Percentiles rank a stretch among this genome's conserved stretches.
Conservation (phyloP, 805 yeast genomes). For the Hanseniaspora singularis region DNA sequence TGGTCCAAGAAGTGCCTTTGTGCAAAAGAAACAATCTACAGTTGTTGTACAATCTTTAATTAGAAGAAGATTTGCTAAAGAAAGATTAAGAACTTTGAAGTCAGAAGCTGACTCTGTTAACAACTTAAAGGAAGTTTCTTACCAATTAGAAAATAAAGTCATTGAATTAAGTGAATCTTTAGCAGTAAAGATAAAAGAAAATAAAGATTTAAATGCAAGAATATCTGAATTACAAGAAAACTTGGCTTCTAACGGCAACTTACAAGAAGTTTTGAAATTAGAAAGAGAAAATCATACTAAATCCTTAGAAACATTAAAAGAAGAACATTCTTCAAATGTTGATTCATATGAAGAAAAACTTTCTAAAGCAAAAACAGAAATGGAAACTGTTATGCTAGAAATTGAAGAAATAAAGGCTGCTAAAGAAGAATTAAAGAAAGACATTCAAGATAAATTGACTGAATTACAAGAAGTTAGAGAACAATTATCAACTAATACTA, state of each 20-base stretch:
- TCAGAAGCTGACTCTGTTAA: conserved; percentile 87
- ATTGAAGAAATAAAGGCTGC: conserved; percentile 48
- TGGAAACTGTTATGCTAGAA: conserved; percentile 45
- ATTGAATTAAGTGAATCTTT: conserved; percentile 82
- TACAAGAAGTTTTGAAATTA: conserved; percentile 42
- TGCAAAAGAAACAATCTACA: conserved; percentile 40
- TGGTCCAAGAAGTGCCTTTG: conserved; percentile 44
- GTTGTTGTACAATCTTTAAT: conserved; percentile 63
- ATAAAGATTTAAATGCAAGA: conserved; percentile 55
- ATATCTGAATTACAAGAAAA: conserved; percentile 40
- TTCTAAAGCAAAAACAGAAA: conserved; percentile 41
- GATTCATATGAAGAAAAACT: conserved; percentile 45
- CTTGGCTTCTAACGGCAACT: conserved; percentile 42
- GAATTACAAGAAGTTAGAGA: conserved; percentile 51
- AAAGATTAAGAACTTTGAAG: conserved; percentile 50
- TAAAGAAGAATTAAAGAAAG: conserved; percentile 52
- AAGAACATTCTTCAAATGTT: conserved; percentile 39
- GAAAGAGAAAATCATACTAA: conserved; percentile 45
- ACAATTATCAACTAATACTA: conserved; percentile 45
- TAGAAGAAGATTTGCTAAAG: conserved; percentile 63
- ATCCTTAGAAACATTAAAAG: conserved; percentile 35
- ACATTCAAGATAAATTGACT: conserved; percentile 48
- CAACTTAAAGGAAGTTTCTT: conserved; percentile 82
- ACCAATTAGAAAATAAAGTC: conserved; percentile 92
- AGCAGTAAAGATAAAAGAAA: conserved; percentile 68